phyloP scores from a whole-genome alignment of 495 filamentous ascomycete genomes.

The Lepidopterella palustris region DNA sequence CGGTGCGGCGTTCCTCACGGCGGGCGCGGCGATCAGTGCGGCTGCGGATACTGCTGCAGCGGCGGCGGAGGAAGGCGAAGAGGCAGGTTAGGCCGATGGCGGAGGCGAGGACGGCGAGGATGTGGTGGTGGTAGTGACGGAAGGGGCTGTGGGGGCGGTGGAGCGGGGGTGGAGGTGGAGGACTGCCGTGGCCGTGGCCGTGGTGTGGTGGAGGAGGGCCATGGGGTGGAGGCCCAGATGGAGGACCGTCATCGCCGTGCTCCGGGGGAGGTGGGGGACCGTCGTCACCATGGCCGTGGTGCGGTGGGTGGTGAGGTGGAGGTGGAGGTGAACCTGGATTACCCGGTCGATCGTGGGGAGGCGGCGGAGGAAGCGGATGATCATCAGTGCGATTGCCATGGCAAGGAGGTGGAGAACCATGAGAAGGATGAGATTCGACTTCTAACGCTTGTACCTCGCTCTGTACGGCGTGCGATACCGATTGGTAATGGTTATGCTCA shows the following conservation, averaged over 20 bases:
- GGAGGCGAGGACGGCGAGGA: conserved; percentile 11
- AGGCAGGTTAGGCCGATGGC: conserved; percentile 25
- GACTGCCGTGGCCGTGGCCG: too few relatives aligned
- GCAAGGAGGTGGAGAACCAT: background rate
- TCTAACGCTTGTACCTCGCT: conserved; percentile 9
- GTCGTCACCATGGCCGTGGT: background rate
- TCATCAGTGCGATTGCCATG: background rate
- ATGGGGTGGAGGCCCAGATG: background rate
- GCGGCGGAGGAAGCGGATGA: conserved; percentile 5
- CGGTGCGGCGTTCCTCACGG: conserved; percentile 35
- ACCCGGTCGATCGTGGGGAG: background rate
- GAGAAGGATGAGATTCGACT: background rate
- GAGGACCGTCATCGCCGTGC: background rate
- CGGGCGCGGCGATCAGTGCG: conserved; percentile 32
- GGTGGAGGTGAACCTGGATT: background rate
- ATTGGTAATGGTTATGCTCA: conserved; percentile 9
- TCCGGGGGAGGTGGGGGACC: conserved; percentile 1
- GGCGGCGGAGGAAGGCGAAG: conserved; percentile 25
- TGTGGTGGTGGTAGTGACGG: conserved; percentile 7
- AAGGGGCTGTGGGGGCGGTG: conserved; percentile 1
- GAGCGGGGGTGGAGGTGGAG: background rate
- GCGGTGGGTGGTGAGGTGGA: background rate
- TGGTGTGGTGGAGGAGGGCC: too few relatives aligned
- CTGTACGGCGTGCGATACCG: conserved; percentile 12
- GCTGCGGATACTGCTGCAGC: conserved; percentile 28